Base-by-base conservation (phyloP, 257 asterid species). In the Jacaranda mimosifolia region DNA sequence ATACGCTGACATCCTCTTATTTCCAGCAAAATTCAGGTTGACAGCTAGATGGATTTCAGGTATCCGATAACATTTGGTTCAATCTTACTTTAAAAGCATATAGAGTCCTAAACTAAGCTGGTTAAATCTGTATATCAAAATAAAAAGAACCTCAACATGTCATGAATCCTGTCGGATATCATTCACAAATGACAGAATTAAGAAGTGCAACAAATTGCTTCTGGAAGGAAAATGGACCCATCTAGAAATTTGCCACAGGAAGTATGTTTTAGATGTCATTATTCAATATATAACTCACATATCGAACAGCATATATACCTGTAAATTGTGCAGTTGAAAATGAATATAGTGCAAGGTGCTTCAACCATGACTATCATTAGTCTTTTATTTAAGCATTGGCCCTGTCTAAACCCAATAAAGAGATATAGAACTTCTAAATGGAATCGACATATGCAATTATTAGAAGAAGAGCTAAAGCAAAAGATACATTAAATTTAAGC, bases 401-500 rank as follows among this genome's bases (percentile, higher is more conserved):
- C 14, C 36, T 60, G 43, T 21, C n/a, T 12, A 53, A 15, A n/a
- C 15, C 59, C 43, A 26, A 12, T 21, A 1, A 42, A 42, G 36
- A 65, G 5, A 40, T 21, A 42, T 26, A 63, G 15, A 65, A 65
- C 18, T 42, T 42, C 56, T 18, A 57, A 5, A 32, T 65, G 14
- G 52, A 46, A n/a, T 32, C 12, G 32, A 21, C 43, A 13, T 46
- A 17, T 17, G 26, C 49, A 64, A 19, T 70, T 60, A 13, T 19
- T 26, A 3, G 57, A 69, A 58, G 59, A 69, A 70, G 66, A 35
- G 46, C 38, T 68, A 48, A 9, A 43, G 38, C 6, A 26, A 51
- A 73, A 56, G 42, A 7, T 13, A 72, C 59, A 43, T 7, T 12
- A 66, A 59, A 21, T 7, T 56, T 77, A 53, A 56, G 58, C 55